A percentile compares a stretch with the other conserved stretches of the same genome.
These are phyloP conservation scores for Amauroascus niger DNA, from an alignment of 2,329 filamentous ascomycete genomes.

Conservation along the genomic window DNA sequence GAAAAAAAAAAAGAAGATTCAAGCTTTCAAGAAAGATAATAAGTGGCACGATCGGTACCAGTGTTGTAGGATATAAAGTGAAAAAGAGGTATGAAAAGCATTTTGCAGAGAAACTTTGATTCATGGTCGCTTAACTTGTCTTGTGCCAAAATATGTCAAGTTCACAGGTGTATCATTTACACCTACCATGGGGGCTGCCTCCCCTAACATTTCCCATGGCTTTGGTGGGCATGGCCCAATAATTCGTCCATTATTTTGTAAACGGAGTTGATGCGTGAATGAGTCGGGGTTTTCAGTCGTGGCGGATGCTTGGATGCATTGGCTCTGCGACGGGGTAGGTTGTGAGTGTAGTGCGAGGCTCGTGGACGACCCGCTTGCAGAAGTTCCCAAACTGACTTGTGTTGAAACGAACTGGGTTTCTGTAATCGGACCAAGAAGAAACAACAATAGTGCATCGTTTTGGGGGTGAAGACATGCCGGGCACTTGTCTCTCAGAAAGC, in stretches of 20 bases:
- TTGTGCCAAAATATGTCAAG: conserved; percentile 35
- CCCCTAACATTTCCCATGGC: conserved; percentile 39
- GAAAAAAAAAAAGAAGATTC: not conserved
- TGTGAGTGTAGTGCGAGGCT: conserved; percentile 16
- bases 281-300: conserved; percentile 23
- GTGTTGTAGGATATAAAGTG: not conserved
- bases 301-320: conserved; percentile 16
- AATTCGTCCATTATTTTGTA: conserved; percentile 31
- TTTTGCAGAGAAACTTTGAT: not conserved
- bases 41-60: not conserved
- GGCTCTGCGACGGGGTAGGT: conserved; percentile 14
- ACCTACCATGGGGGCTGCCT: conserved; percentile 36
- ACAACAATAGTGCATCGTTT: conserved; percentile 33
- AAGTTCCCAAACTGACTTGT: conserved; percentile 22
- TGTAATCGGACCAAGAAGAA: conserved; percentile 33
- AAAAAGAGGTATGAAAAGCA: not conserved
- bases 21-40: not conserved
- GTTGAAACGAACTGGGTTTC: conserved; percentile 20
- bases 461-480: conserved; percentile 31
- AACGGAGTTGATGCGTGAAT: conserved; percentile 27
- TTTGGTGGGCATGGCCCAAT: conserved; percentile 30
- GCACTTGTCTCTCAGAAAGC: conserved; percentile 36
- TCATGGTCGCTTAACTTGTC: conserved; percentile 18
- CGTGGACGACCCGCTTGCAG: conserved; percentile 14
- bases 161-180: conserved; percentile 39